Evolutionary conservation across 2,329 filamentous ascomycete species (phyloP).

Genomic region (Coniosporium tulheliwenetii): DNA sequence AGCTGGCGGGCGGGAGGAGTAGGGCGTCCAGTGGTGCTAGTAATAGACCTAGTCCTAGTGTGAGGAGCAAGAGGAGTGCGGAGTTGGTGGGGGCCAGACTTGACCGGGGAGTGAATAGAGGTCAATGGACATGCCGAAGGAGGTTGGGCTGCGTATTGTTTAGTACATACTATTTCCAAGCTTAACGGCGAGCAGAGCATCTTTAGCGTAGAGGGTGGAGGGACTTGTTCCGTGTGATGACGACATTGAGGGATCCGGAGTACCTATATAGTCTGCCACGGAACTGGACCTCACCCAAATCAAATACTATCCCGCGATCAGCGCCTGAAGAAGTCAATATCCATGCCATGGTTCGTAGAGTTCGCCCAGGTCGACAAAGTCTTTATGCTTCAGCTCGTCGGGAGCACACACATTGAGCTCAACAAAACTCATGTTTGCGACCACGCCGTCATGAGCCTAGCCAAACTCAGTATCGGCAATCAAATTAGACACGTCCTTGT

Average conservation of each 20-base stretch:
- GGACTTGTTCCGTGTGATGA: too few relatives aligned
- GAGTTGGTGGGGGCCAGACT: background rate
- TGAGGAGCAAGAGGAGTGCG: background rate
- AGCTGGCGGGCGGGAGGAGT: slow-evolving; percentile 9
- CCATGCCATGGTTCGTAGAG: background rate
- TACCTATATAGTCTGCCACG: too few relatives aligned
- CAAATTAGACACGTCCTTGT: background rate
- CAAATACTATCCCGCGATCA: too few relatives aligned
- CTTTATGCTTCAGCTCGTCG: background rate
- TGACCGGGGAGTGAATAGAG: too few relatives aligned
- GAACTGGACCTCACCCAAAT: too few relatives aligned
- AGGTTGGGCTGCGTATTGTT: too few relatives aligned
- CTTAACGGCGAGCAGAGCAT: too few relatives aligned
- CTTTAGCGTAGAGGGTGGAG: too few relatives aligned
- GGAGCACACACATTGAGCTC: background rate
- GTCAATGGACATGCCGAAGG: too few relatives aligned
- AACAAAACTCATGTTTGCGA: background rate
- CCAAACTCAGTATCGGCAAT: background rate
- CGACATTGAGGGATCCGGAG: too few relatives aligned
- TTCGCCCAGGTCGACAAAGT: background rate
- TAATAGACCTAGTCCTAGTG: background rate
- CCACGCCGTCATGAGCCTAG: background rate
- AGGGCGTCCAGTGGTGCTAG: slow-evolving; percentile 6
- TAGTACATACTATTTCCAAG: too few relatives aligned
- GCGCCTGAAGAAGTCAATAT: too few relatives aligned